A percentile compares a stretch with the other conserved stretches of the same genome.
These are phyloP conservation scores for Botrytis fragariae DNA, from an alignment of 2,329 filamentous ascomycete genomes.

Conservation along the genomic window DNA sequence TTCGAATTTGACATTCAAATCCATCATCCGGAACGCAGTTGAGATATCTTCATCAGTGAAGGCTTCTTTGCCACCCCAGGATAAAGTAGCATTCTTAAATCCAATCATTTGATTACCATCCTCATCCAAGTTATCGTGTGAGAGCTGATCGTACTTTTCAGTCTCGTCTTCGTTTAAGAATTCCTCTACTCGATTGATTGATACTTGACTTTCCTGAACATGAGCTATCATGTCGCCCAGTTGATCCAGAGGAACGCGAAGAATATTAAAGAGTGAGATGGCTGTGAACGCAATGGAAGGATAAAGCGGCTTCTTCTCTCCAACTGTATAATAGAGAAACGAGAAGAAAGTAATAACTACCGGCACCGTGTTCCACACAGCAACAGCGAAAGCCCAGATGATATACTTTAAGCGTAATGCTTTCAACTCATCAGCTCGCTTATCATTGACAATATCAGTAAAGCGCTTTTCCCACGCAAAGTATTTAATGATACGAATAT, in stretches of 20 bases:
- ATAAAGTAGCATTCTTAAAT: constrained; percentile 79
- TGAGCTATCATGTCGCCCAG: constrained; percentile 98
- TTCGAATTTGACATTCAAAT: constrained; percentile 78
- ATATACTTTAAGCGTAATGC: constrained; percentile 80
- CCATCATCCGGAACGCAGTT: constrained; percentile 77
- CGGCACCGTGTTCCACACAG: constrained; percentile 94
- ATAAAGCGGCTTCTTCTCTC: constrained; percentile 85
- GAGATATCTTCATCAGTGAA: constrained; percentile 60
- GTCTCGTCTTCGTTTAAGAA: constrained; percentile 94
- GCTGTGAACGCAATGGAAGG: constrained; percentile 95
- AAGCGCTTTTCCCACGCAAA: constrained; percentile 98
- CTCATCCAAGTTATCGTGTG: constrained; percentile 65
- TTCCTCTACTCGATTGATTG: constrained; percentile 92
- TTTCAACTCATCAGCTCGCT: constrained; percentile 73
- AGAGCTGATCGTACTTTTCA: constrained; percentile 86
- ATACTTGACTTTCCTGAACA: constrained; percentile 96
- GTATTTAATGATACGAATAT: constrained; percentile 98
- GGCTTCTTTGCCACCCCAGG: constrained; percentile 76
- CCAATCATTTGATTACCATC: constrained; percentile 74
- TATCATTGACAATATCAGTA: constrained; percentile 81
- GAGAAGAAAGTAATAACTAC: constrained; percentile 95
- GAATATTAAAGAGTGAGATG: constrained; percentile 89
- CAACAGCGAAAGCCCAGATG: constrained; percentile 87
- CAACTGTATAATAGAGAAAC: constrained; percentile 86
- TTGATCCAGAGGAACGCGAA: constrained; percentile 91